These are phyloP conservation scores for Mycena vulgaris DNA, from an alignment of 768 basidiomycete genomes.

Conservation along the genomic window DNA sequence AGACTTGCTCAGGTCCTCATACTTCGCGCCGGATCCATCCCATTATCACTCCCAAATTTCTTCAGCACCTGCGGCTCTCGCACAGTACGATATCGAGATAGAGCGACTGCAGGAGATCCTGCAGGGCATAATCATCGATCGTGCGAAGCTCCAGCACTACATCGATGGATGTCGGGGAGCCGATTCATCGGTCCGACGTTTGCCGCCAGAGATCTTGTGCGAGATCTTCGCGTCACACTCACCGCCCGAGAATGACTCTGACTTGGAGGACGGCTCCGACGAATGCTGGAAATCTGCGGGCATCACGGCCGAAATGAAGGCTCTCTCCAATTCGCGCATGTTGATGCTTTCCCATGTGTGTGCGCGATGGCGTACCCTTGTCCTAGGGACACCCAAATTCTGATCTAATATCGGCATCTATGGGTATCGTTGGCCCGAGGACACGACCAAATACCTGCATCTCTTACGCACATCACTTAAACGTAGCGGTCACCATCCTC, in stretches of 20 bases:
- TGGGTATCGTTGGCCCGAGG: not conserved
- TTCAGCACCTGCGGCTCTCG: not conserved
- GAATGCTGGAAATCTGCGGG: no score
- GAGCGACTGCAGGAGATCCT: not conserved
- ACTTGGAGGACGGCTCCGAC: no score
- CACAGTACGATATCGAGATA: slow-evolving; percentile 2
- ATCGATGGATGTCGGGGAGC: not conserved
- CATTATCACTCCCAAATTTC: not conserved
- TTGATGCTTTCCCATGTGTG: not conserved
- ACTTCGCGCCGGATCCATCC: not conserved
- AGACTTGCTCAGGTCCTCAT: not conserved
- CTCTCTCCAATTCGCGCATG: not conserved
- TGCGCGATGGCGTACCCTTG: not conserved
- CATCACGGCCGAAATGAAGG: not conserved
- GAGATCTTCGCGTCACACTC: not conserved
- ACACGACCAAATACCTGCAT: not conserved
- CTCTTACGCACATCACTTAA: not conserved
- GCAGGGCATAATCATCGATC: not conserved
- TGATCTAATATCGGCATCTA: not conserved
- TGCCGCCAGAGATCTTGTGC: slow-evolving; percentile 7
- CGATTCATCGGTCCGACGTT: not conserved
- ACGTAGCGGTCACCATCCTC: not conserved
- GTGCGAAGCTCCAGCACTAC: not conserved
- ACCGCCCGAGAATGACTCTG: not conserved
- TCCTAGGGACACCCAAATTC: not conserved